Percentiles rank a stretch among this genome's conserved stretches.
Conservation (phyloP, 2,329 filamentous ascomycete species). For the Epichloe sp. region DNA sequence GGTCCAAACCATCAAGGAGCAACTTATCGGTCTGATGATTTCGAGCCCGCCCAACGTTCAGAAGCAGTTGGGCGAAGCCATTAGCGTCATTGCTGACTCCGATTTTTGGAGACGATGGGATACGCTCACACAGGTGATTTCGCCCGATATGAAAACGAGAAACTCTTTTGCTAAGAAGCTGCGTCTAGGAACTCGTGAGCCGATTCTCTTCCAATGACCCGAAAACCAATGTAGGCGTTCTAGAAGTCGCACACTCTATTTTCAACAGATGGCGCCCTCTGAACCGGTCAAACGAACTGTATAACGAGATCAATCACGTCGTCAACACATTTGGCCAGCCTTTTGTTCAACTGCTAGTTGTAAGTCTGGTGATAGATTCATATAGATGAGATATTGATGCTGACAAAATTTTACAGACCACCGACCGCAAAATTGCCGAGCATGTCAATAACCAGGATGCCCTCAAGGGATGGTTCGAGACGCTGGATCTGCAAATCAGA, state of each 20-base stretch:
- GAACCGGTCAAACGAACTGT: conserved; percentile 85
- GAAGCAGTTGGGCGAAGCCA: conserved; percentile 87
- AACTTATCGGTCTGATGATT: conserved; percentile 95
- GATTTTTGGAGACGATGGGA: conserved; percentile 97
- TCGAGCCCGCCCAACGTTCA: conserved; percentile 77
- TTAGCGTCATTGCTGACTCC: conserved; percentile 93
- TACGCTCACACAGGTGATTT: conserved; percentile 65
- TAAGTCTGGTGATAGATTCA: conserved; percentile 24
- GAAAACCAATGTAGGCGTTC: conserved; percentile 79
- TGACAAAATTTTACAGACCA: conserved; percentile 32
- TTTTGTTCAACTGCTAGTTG: conserved; percentile 68
- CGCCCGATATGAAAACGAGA: too few relatives aligned
- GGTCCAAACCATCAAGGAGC: conserved; percentile 81
- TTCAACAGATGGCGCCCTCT: conserved; percentile 93
- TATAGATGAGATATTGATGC: conserved; percentile 4
- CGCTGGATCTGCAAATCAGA: conserved; percentile 79
- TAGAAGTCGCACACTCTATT: conserved; percentile 96
- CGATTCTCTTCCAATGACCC: conserved; percentile 72
- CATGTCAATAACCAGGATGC: conserved; percentile 63
- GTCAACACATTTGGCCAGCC: conserved; percentile 70
- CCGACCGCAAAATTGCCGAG: conserved; percentile 58
- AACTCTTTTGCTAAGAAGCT: conserved; percentile 4
- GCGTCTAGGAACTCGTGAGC: conserved; percentile 63
- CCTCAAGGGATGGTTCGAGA: conserved; percentile 68
- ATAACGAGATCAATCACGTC: conserved; percentile 93